A percentile compares a stretch with the other conserved stretches of the same genome.
phyloP scores from a whole-genome alignment of 129 eudicot genomes.

The Cynara cardunculus region DNA sequence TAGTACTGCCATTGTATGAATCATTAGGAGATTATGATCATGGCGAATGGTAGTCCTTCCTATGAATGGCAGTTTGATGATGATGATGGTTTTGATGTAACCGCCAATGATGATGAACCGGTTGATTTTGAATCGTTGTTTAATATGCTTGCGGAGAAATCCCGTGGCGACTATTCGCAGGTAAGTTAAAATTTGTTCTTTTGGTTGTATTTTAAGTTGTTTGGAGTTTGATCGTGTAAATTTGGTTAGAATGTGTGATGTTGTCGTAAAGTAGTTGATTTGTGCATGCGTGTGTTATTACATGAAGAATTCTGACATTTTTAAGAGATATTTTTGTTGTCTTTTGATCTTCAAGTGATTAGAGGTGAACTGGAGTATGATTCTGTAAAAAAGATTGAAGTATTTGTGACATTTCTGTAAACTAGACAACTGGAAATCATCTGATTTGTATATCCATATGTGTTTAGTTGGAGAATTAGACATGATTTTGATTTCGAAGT shows the following conservation, averaged over 20 bases:
- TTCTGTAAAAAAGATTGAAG: background rate
- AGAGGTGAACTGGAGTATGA: background rate
- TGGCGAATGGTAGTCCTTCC: slow-evolving; percentile 10
- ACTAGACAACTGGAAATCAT: background rate
- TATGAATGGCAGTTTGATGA: slow-evolving; percentile 18
- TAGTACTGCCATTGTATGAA: slow-evolving; percentile 2
- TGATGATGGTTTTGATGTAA: slow-evolving; percentile 3
- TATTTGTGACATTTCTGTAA: slow-evolving; percentile 1
- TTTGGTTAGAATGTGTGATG: background rate
- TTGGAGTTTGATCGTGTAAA: background rate
- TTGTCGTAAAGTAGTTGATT: background rate
- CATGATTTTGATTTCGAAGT: background rate
- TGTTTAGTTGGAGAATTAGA: background rate
- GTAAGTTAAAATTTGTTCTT: background rate
- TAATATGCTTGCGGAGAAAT: slow-evolving; percentile 12
- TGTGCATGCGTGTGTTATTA: background rate
- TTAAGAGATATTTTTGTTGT: background rate
- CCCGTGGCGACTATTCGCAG: slow-evolving; percentile 29
- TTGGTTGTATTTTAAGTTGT: slow-evolving; percentile 10
- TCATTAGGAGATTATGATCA: slow-evolving; percentile 23
- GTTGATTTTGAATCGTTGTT: slow-evolving; percentile 15
- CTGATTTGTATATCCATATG: slow-evolving; percentile 2
- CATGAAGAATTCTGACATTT: background rate
- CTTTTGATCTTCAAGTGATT: background rate
- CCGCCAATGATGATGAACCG: slow-evolving; percentile 5